These are phyloP conservation scores for Sporobolomyces roseus DNA, from an alignment of 768 basidiomycete species.

Conservation along the genomic window DNA sequence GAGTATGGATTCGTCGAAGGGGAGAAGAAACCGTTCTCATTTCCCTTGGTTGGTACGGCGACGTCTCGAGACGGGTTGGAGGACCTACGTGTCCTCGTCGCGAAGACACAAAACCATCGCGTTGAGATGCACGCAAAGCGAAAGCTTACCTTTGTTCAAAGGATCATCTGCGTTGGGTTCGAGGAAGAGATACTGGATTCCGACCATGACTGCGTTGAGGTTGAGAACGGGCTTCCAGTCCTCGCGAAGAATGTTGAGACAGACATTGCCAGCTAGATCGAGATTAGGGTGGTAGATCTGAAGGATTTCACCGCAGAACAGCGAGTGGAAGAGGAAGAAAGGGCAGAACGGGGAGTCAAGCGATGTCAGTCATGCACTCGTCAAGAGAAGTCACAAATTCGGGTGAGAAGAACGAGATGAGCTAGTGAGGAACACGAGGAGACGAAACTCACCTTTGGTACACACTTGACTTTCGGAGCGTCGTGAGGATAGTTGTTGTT, in stretches of 20 bases:
- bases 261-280: conserved; percentile 96
- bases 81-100: too few species aligned
- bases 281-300: conserved; percentile 99
- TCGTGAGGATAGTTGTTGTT: conserved; percentile 98
- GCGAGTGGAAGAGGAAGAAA: background rate
- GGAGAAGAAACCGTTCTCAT: too few species aligned
- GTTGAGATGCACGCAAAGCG: too few species aligned
- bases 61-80: too few species aligned
- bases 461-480: conserved; percentile 97
- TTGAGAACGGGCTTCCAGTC: conserved; percentile 99
- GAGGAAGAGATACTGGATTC: conserved; percentile 94
- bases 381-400: too few species aligned
- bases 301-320: too few species aligned
- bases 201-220: conserved; percentile 96
- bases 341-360: background rate
- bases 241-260: conserved; percentile 95
- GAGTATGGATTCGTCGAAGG: too few species aligned
- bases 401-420: too few species aligned
- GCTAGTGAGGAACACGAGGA: too few species aligned
- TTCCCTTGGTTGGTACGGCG: too few species aligned
- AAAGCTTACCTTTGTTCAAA: conserved; percentile 89
- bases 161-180: conserved; percentile 99
- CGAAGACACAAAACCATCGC: too few species aligned
- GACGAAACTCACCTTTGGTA: conserved; percentile 66
- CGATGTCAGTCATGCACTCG: too few species aligned